These are phyloP conservation scores for Salix caprea DNA, from an alignment of 345 rosid genomes.

Conservation along the genomic window DNA sequence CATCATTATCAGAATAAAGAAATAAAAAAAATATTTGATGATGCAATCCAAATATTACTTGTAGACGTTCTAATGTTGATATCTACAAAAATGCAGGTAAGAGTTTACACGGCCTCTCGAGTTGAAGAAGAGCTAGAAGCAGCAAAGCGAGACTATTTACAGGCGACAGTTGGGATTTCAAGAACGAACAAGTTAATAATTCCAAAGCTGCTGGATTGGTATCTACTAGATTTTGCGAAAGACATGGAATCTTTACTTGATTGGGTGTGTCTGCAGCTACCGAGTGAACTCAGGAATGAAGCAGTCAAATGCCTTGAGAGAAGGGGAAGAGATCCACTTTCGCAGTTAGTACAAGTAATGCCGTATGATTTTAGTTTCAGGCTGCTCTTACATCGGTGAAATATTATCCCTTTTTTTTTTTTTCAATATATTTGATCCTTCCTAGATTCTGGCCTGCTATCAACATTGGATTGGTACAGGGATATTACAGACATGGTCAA, in stretches of 20 bases:
- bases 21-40: not conserved
- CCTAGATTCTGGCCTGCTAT: not conserved
- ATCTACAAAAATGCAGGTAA: constrained; percentile 43
- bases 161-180: constrained; percentile 75
- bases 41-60: not conserved
- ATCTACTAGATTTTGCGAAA: constrained; percentile 76
- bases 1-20: not conserved
- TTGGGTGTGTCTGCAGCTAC: constrained; percentile 86
- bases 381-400: constrained; percentile 18
- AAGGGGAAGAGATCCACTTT: constrained; percentile 40
- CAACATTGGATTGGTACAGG: not conserved
- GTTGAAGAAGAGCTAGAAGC: constrained; percentile 78
- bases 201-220: constrained; percentile 88
- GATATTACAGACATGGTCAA: not conserved
- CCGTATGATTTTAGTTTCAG: constrained; percentile 82
- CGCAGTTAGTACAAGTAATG: constrained; percentile 57
- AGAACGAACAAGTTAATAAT: constrained; percentile 58
- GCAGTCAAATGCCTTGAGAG: constrained; percentile 55
- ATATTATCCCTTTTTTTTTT: no score
- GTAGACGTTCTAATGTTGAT: not conserved
- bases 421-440: not conserved
- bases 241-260: constrained; percentile 77
- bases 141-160: constrained; percentile 77
- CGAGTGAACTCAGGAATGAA: constrained; percentile 53
- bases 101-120: constrained; percentile 64